phyloP scores from a whole-genome alignment of 345 rosid species.

The Hibiscus mutabilis region DNA sequence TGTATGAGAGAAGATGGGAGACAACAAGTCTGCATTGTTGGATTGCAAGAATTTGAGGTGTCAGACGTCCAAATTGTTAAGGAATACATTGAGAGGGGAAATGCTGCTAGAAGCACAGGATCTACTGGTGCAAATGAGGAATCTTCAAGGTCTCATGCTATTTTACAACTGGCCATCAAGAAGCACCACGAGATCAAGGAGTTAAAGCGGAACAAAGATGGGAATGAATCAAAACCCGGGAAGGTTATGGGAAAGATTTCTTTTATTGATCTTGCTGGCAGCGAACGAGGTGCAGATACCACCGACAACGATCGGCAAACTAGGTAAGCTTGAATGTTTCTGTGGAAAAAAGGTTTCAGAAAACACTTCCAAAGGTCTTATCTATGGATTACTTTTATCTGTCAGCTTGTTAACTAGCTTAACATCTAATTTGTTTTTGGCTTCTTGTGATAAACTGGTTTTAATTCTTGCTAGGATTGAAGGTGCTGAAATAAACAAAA shows the following conservation, averaged over 20 bases:
- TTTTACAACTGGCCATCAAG: conserved; percentile 33
- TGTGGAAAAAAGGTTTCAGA: neutral
- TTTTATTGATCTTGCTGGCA: conserved; percentile 98
- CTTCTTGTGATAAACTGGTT: neutral
- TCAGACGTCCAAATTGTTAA: conserved; percentile 91
- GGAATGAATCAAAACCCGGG: conserved; percentile 60
- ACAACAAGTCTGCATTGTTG: conserved; percentile 97
- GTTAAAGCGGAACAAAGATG: conserved; percentile 67
- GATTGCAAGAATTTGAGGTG: conserved; percentile 95
- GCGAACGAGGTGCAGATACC: conserved; percentile 99
- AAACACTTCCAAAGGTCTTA: conserved; percentile 1
- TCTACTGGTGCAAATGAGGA: conserved; percentile 38
- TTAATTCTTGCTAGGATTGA: conserved; percentile 29
- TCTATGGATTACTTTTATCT: neutral
- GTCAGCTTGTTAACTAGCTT: neutral
- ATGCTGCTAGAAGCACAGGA: conserved; percentile 90
- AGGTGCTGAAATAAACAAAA: conserved; percentile 2
- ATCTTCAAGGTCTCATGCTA: conserved; percentile 3
- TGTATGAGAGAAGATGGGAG: conserved; percentile 99
- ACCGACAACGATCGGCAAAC: conserved; percentile 97
- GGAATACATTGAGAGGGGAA: conserved; percentile 90
- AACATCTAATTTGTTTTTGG: neutral
- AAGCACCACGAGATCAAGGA: conserved; percentile 84
- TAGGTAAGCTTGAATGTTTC: conserved; percentile 36
- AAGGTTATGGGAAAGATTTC: conserved; percentile 94